Base-by-base conservation (phyloP, 225 moss, liverwort and hornwort species). In the Marchantia paleacea region DNA sequence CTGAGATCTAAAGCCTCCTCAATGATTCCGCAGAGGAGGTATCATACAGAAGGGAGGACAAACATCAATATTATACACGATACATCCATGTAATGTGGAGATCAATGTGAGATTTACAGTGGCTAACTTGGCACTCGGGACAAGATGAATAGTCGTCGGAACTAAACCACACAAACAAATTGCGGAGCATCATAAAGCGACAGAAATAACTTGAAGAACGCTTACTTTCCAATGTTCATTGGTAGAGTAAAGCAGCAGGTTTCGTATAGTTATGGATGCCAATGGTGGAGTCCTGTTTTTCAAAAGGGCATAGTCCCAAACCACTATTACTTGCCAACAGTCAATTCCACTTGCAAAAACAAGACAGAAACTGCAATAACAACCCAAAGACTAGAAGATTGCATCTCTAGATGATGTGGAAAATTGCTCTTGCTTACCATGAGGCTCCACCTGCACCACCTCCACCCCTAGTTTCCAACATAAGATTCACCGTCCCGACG, bases 401-500 rank as follows among this genome's bases (percentile, higher is more conserved):
- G 49, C 48, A 55, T 55, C 8, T 39, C 18, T 9, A 75, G 71
- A 72, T 12, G 64, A 24, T n/a, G 9, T 15, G 20, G 20, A 20
- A 63, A 58, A 31, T 22, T 62, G 12, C 7, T 28, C 7, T 28
- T 73, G 2, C 84, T 73, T 90, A 99, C 97, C 97, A 99, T 74
- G 91, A 85, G 75, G 91, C 97, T 89, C 91, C 97, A 81, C 88
- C 85, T 72, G 86, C 88, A 85, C 90, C 91, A 80, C 92, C 85
- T 77, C 91, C 92, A 78, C 93, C 88, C 26, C 95, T 90, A 78
- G 97, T 99, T 89, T 99, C 97, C 88, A 99, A 86, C 93, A 95
- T 99, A 81, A 99, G 89, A 83, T 90, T 99, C 81, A 99, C 97
- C 82, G 95, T 95, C 60, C 90, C 93, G 22, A 95, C 97, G 81